Percentiles rank a stretch among this genome's conserved stretches.
phyloP scores from a whole-genome alignment of 2,329 filamentous ascomycete species.

The Penicillium hordei region DNA sequence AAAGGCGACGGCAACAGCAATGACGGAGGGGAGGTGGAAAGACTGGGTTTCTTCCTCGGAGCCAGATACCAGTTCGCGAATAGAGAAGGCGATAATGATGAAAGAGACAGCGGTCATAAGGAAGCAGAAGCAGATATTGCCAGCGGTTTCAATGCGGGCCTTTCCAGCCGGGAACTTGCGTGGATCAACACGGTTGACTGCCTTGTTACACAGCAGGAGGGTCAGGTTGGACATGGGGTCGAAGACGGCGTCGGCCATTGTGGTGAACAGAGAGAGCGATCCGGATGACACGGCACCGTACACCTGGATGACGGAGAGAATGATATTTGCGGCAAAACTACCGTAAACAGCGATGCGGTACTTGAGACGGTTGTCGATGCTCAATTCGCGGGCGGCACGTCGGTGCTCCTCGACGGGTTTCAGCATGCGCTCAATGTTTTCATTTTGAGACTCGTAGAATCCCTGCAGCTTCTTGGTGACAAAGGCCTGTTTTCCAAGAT shows the following conservation, averaged over 20 bases:
- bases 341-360: slow-evolving; percentile 63
- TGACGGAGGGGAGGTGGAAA: slow-evolving; percentile 79
- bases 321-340: slow-evolving; percentile 74
- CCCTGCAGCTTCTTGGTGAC: slow-evolving; percentile 56
- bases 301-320: slow-evolving; percentile 76
- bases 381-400: slow-evolving; percentile 74
- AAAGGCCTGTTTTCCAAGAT: slow-evolving; percentile 45
- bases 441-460: slow-evolving; percentile 91
- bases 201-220: slow-evolving; percentile 81
- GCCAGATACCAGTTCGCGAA: slow-evolving; percentile 62
- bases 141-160: slow-evolving; percentile 88
- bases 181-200: slow-evolving; percentile 82
- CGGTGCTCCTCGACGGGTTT: slow-evolving; percentile 92
- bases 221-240: slow-evolving; percentile 88
- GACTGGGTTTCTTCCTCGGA: slow-evolving; percentile 54
- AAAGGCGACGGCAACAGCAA: slow-evolving; percentile 83
- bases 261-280: slow-evolving; percentile 95
- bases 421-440: slow-evolving; percentile 85
- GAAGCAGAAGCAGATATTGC: slow-evolving; percentile 95
- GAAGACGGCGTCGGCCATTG: slow-evolving; percentile 93
- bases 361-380: slow-evolving; percentile 73
- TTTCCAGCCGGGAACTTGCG: slow-evolving; percentile 88
- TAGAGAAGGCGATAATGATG: slow-evolving; percentile 87
- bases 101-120: slow-evolving; percentile 91
- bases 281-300: slow-evolving; percentile 84